Conservation (phyloP, 805 yeast species). For the Metschnikowia kofuensis region DNA sequence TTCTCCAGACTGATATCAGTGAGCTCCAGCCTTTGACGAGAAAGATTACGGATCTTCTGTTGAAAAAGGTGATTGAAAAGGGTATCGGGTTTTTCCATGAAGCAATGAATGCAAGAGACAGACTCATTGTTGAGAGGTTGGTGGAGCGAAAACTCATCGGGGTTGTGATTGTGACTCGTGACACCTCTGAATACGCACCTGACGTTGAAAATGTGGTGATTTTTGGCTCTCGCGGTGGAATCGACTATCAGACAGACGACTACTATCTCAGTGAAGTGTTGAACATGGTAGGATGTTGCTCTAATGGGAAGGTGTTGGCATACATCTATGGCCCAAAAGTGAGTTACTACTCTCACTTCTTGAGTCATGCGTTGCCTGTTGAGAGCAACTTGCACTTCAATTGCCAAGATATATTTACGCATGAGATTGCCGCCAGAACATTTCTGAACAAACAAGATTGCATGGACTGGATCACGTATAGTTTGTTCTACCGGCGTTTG, state of each 20-base stretch:
- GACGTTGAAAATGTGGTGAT: slow-evolving; percentile 55
- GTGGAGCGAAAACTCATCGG: slow-evolving; percentile 49
- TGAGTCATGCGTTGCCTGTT: slow-evolving; percentile 73
- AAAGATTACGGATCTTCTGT: slow-evolving; percentile 6
- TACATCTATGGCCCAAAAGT: slow-evolving; percentile 55
- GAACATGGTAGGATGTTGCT: slow-evolving; percentile 57
- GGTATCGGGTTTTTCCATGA: slow-evolving; percentile 68
- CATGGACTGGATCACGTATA: slow-evolving; percentile 84
- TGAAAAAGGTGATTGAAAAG: slow-evolving; percentile 17
- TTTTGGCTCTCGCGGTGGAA: slow-evolving; percentile 67
- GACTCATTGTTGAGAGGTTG: slow-evolving; percentile 50
- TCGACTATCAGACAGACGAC: slow-evolving; percentile 40
- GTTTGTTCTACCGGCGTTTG: slow-evolving; percentile 78
- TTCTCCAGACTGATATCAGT: background rate
- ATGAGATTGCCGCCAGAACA: slow-evolving; percentile 67
- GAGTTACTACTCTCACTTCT: slow-evolving; percentile 66
- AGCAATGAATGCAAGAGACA: slow-evolving; percentile 56
- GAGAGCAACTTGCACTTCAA: slow-evolving; percentile 67
- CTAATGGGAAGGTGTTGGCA: slow-evolving; percentile 43
- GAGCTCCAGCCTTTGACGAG: slow-evolving; percentile 1
- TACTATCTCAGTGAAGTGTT: slow-evolving; percentile 62
- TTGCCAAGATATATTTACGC: slow-evolving; percentile 65
- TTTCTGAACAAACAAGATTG: slow-evolving; percentile 76
- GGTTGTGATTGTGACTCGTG: slow-evolving; percentile 61
- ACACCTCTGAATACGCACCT: slow-evolving; percentile 51